Conservation (phyloP, 2,329 filamentous ascomycete species). For the Sclerotinia trifoliorum region DNA sequence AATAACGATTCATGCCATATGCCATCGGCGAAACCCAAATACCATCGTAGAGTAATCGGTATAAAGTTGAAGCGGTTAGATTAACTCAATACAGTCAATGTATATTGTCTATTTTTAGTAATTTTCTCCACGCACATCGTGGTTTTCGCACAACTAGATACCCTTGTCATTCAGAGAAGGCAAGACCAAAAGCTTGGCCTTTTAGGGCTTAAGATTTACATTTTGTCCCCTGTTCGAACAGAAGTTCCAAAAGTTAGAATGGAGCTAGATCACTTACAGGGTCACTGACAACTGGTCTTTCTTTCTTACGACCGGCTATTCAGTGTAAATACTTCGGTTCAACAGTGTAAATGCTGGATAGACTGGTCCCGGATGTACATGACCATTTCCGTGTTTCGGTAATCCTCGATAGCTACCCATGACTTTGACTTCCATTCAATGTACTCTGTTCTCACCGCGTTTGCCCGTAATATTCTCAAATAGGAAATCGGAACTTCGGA, state of each 20-base stretch:
- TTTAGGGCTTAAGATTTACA: background rate
- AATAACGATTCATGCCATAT: too few species aligned
- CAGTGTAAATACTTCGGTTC: constrained; percentile 9
- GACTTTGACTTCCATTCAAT: background rate
- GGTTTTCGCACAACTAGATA: background rate
- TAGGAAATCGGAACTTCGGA: background rate
- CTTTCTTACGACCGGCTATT: constrained; percentile 1
- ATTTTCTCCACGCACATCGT: background rate
- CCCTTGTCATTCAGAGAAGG: background rate
- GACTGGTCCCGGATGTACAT: background rate
- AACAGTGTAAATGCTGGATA: background rate
- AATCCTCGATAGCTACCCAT: constrained; percentile 3
- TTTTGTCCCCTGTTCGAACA: background rate
- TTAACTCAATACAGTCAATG: background rate
- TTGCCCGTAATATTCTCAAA: background rate
- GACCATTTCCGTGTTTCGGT: background rate
- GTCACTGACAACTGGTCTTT: constrained; percentile 12
- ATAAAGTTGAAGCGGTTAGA: background rate
- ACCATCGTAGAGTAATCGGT: background rate
- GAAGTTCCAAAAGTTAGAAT: background rate
- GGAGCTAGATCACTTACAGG: background rate
- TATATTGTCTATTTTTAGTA: constrained; percentile 7
- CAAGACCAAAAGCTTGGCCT: constrained; percentile 5
- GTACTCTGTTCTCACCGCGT: background rate
- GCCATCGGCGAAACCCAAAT: background rate